A percentile compares a stretch with the other conserved stretches of the same genome.
These are phyloP conservation scores for Monosporozyma yasuniensis DNA, from an alignment of 805 yeast genomes.

Conservation along the genomic window DNA sequence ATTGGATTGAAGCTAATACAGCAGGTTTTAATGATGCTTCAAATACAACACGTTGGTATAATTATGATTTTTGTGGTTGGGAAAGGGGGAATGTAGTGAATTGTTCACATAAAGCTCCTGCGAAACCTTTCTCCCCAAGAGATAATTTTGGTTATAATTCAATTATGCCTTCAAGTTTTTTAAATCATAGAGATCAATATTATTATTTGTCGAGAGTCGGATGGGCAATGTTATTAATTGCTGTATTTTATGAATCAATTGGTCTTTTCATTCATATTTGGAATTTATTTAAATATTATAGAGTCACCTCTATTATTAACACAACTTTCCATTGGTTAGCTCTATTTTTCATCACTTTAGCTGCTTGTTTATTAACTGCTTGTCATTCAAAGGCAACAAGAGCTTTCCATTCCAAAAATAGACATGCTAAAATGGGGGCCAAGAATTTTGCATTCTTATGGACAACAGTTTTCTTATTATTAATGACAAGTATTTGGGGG, in stretches of 20 bases:
- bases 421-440: constrained; percentile 37
- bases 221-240: constrained; percentile 54
- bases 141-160: constrained; percentile 53
- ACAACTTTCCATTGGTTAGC: constrained; percentile 29
- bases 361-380: constrained; percentile 45
- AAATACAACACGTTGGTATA: constrained; percentile 63
- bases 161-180: constrained; percentile 48
- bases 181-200: constrained; percentile 40
- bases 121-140: constrained; percentile 76
- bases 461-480: constrained; percentile 29
- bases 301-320: constrained; percentile 14
- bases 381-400: constrained; percentile 46
- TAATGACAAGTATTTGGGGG: constrained; percentile 17
- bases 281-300: constrained; percentile 14
- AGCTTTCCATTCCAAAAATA: constrained; percentile 38
- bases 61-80: constrained; percentile 53
- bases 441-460: constrained; percentile 55
- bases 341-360: constrained; percentile 36
- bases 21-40: constrained; percentile 37
- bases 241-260: constrained; percentile 43
- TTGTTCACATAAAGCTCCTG: constrained; percentile 55
- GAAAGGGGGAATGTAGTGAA: constrained; percentile 36
- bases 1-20: constrained; percentile 77
- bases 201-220: constrained; percentile 63
- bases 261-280: constrained; percentile 36